Base-by-base conservation (phyloP, 2,329 filamentous ascomycete genomes). In the Claviceps cyperi region DNA sequence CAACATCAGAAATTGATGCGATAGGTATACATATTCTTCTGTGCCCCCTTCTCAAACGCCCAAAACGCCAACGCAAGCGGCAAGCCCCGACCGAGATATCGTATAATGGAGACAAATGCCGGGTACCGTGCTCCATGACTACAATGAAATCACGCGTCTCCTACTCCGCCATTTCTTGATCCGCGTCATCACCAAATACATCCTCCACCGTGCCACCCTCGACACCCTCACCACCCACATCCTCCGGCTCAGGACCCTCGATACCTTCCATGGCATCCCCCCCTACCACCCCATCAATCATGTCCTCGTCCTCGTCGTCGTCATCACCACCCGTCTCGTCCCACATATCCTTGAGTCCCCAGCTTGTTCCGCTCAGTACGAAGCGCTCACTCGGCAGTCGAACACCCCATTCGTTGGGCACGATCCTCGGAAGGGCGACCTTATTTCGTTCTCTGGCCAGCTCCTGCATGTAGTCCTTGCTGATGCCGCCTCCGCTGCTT, bases 381-480 rank as follows among this genome's bases (percentile, higher is more conserved):
- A 84, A 85, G 50, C 80, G 74, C 67, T 85, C 81, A 57, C 76
- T 80, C 1, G 81, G 81, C 52, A 85, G 63, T 11, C 81, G 68
- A 6, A 83, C 74, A 22, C 81, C 81, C 79, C 81, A 85, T 60
- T 84, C 81, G 58, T 77, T 78, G 41, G 76, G 73, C 13, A 76
- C 69, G 15, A 84, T 76, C 53, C 75, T 73, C 19, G 81, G 81
- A 54, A 89, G 66, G 1, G 74, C 76, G 28, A 83, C 71, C 58
- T 77, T 78, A 66, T 89, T 89, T 55, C 81, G 70, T 61, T 84
- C 80, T 54, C 75, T 72, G 13, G 84, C 86, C n/a, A 88, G 70
- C 62, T 89, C 84, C 51, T 82, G 69, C 69, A 90, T 73, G 64
- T 84, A 89, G 56, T 91, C 86, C 62, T 90, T 90, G 63, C 73